Evolutionary conservation across 495 filamentous ascomycete genomes (phyloP), one percentile per base, ranked within the genome.

Genomic region (Podospora didyma): DNA sequence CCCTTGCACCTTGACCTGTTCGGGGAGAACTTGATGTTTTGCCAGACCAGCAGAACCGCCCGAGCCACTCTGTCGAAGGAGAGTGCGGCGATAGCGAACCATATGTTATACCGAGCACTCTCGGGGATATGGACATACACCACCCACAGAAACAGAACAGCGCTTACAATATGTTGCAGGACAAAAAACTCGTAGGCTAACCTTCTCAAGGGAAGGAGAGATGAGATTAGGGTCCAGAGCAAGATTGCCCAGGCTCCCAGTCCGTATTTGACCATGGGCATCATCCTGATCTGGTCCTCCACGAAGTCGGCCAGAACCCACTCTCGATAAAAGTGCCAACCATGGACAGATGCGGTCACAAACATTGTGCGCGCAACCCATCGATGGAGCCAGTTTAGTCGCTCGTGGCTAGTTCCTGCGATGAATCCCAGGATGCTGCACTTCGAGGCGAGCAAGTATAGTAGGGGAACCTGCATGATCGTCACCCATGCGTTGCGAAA

Each of bases 331-430:
- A 87, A 94, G 62, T 87, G 86, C 34, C 78, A 83, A 59, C 89
- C 81, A 62, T 96, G 90, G 7, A 93, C 79, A 1, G 88, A 86
- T 0, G 82, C 82, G 0, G 87, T 90, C 17, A 93, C 68, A 52
- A 91, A 85, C 62, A 94, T 76, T 35, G 82, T 88, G 17, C 90
- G 82, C 1, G 87, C 81, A 12, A 85, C 81, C 89, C 90, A 93
- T 54, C 90, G 79, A 64, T 96, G 90, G 51, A 91, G 78, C 90
- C 89, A 92, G 62, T 92, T 93, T 48, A 96, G 67, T 16, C 86
- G 76, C 70, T 90, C 87, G 57, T 94, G 84, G 53, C 84, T 85
- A 34, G 79, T 81, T 3, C 89, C 90, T 7, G 79, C 77, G 16
- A 92, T 68, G 23, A 79, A 72, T 2, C 88, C 88, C 37, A 92